A percentile compares a stretch with the other conserved stretches of the same genome.
Evolutionary conservation across 129 eudicot species (phyloP).

Genomic region (Centrapalus pauciflorus): DNA sequence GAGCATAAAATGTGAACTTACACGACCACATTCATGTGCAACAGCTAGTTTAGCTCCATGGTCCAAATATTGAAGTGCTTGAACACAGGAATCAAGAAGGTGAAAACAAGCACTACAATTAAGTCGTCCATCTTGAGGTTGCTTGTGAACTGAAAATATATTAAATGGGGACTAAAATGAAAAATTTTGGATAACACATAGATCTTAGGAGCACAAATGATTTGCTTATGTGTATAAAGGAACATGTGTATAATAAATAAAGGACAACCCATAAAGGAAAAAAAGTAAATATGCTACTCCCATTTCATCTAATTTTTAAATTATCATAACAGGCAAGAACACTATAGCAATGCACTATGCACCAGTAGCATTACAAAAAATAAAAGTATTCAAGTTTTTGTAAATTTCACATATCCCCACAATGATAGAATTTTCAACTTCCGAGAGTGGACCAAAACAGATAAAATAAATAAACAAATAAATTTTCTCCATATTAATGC

Average conservation of each 20-base stretch:
- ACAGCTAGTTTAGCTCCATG: conserved; percentile 70
- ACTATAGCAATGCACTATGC: too few relatives aligned
- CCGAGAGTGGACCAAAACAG: not conserved
- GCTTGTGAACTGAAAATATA: conserved; percentile 45
- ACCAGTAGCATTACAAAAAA: not conserved
- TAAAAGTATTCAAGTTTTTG: not conserved
- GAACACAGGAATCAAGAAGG: conserved; percentile 54
- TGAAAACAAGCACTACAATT: conserved; percentile 56
- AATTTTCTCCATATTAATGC: not conserved
- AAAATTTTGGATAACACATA: not conserved
- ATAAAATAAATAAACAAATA: too few relatives aligned
- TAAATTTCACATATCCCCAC: not conserved
- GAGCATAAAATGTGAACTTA: conserved; percentile 31
- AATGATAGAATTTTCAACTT: not conserved
- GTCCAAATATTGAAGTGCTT: conserved; percentile 49
- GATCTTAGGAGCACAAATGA: not conserved
- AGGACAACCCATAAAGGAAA: too few relatives aligned
- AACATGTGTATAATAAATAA: not conserved
- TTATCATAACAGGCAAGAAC: not conserved
- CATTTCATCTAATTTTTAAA: not conserved
- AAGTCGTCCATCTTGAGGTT: conserved; percentile 48
- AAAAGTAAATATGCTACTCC: not conserved
- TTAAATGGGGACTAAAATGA: not conserved
- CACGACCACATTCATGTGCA: conserved; percentile 72
- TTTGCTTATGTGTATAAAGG: not conserved